Conservation (phyloP, 164 flowering plant genomes). For the Cinnamomum micranthum region DNA sequence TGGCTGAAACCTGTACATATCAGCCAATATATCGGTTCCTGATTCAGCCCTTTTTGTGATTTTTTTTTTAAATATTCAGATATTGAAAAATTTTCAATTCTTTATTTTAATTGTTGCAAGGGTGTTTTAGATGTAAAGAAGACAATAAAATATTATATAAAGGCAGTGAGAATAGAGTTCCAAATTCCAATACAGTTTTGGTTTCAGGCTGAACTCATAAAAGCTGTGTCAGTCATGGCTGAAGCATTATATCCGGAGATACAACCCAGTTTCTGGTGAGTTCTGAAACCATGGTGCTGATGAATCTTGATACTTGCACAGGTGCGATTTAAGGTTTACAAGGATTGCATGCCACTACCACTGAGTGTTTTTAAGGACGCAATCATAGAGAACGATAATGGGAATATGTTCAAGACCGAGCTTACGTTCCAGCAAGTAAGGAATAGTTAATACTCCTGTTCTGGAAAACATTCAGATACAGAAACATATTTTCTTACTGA, state of each 20-base stretch:
- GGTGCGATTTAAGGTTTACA: constrained; percentile 51
- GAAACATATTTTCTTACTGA: background rate
- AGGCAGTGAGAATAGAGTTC: too few relatives aligned
- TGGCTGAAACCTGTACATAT: too few relatives aligned
- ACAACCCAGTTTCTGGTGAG: background rate
- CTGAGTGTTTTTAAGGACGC: constrained; percentile 70
- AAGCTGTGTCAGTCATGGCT: too few relatives aligned
- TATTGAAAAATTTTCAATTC: too few relatives aligned
- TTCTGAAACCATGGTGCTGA: constrained; percentile 2
- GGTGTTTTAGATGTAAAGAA: constrained; percentile 75
- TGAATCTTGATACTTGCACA: constrained; percentile 20
- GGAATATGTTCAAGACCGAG: constrained; percentile 58
- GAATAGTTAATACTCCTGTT: background rate
- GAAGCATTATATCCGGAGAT: background rate
- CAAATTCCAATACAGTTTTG: too few relatives aligned
- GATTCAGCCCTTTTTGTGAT: too few relatives aligned
- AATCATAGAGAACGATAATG: constrained; percentile 55
- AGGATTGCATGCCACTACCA: constrained; percentile 68
- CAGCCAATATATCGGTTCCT: too few relatives aligned
- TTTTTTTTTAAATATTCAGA: too few relatives aligned
- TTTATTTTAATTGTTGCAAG: constrained; percentile 6
- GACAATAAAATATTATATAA: too few relatives aligned
- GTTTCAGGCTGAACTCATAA: too few relatives aligned
- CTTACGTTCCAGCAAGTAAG: constrained; percentile 62
- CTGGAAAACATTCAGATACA: background rate